Conservation (phyloP, 2,329 filamentous ascomycete species). For the Calonectria leucothoes region DNA sequence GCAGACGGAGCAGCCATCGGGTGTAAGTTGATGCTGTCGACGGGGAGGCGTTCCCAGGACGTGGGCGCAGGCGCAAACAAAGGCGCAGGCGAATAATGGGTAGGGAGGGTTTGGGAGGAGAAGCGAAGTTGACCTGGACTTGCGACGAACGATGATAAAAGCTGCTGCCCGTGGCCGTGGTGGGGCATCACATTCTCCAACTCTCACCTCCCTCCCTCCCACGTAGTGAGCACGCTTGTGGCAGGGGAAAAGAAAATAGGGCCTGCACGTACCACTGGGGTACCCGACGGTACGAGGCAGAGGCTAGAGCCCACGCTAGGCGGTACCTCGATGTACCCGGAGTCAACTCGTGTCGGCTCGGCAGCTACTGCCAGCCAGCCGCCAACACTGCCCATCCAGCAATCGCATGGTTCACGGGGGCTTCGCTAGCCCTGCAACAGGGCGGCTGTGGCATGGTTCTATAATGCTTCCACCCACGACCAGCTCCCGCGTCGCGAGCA, state of each 20-base stretch:
- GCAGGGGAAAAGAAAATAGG: constrained; percentile 4
- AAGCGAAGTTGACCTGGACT: constrained; percentile 37
- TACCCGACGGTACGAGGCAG: constrained; percentile 5
- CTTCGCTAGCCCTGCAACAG: constrained; percentile 8
- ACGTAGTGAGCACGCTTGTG: constrained; percentile 16
- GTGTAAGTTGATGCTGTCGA: constrained; percentile 24
- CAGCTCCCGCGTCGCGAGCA: constrained; percentile 15
- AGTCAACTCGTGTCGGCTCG: not conserved
- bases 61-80: constrained; percentile 26
- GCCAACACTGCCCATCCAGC: not conserved
- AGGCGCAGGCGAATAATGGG: constrained; percentile 22
- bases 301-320: constrained; percentile 14
- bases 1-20: constrained; percentile 36
- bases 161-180: constrained; percentile 34
- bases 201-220: constrained; percentile 1
- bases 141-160: constrained; percentile 44
- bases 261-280: constrained; percentile 16
- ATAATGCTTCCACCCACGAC: constrained; percentile 8
- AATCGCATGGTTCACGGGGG: constrained; percentile 5
- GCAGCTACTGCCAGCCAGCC: constrained; percentile 3
- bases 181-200: constrained; percentile 40
- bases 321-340: constrained; percentile 8
- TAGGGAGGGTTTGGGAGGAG: constrained; percentile 32
- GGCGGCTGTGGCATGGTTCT: constrained; percentile 18
- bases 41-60: constrained; percentile 21